A percentile compares a stretch with the other conserved stretches of the same genome.
phyloP scores from a whole-genome alignment of 2,329 filamentous ascomycete genomes.

The Xylariaceae sp. region DNA sequence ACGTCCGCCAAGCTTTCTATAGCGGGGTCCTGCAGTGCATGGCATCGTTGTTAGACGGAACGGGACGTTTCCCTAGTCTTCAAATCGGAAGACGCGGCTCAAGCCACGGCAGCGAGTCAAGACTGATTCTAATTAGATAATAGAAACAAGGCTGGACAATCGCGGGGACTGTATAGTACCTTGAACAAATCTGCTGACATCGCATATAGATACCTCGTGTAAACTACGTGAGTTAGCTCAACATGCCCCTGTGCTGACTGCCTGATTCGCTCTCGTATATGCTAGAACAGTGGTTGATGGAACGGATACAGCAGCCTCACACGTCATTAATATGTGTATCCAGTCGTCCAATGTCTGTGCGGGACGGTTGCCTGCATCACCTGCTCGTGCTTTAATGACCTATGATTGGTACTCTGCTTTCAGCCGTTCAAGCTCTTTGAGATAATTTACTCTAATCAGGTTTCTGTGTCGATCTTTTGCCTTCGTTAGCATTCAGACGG shows the following conservation, averaged over 20 bases:
- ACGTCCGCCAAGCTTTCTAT: slow-evolving; percentile 10
- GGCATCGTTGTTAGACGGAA: slow-evolving; percentile 2
- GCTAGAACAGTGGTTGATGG: not conserved
- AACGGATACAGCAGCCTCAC: slow-evolving; percentile 12
- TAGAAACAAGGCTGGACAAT: not conserved
- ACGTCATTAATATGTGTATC: slow-evolving; percentile 26
- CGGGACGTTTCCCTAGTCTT: slow-evolving; percentile 5
- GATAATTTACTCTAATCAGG: slow-evolving; percentile 16
- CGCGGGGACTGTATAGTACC: not conserved
- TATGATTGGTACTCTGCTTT: slow-evolving; percentile 10
- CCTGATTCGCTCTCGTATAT: not conserved
- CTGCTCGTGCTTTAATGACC: slow-evolving; percentile 7
- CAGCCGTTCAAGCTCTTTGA: slow-evolving; percentile 5
- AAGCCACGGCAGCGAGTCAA: slow-evolving; percentile 1
- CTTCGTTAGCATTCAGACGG: slow-evolving; percentile 4
- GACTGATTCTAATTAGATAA: not conserved
- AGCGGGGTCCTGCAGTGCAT: slow-evolving; percentile 9
- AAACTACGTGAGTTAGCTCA: not conserved
- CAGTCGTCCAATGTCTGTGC: slow-evolving; percentile 11
- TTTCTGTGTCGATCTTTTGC: slow-evolving; percentile 26
- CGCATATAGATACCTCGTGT: not conserved
- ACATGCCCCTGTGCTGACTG: not conserved
- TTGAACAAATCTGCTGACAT: not conserved
- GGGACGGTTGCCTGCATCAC: slow-evolving; percentile 14
- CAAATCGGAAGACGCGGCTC: slow-evolving; percentile 24